phyloP scores from a whole-genome alignment of 2,329 filamentous ascomycete species.

The Rugonectria rugulosa region DNA sequence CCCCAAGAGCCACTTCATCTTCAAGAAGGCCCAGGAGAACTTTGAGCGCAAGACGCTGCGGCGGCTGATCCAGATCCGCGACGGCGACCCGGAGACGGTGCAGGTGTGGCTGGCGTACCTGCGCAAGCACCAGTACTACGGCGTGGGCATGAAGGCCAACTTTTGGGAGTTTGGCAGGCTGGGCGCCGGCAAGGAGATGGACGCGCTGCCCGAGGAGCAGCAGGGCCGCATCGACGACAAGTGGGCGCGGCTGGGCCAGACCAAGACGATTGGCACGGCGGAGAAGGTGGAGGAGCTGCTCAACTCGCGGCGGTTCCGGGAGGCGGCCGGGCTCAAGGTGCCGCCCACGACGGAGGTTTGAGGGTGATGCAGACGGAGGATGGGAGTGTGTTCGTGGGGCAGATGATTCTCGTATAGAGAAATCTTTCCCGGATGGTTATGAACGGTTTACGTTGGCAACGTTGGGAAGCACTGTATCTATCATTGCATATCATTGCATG shows the following conservation, averaged over 20 bases:
- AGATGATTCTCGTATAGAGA: background rate
- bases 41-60: slow-evolving; percentile 91
- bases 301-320: slow-evolving; percentile 57
- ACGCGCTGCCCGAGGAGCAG: slow-evolving; percentile 30
- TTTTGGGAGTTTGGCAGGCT: slow-evolving; percentile 86
- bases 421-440: background rate
- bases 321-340: slow-evolving; percentile 42
- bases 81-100: slow-evolving; percentile 87
- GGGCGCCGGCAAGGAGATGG: slow-evolving; percentile 50
- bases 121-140: slow-evolving; percentile 90
- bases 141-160: slow-evolving; percentile 99
- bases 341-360: slow-evolving; percentile 33
- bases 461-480: slow-evolving; percentile 22
- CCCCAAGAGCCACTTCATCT: slow-evolving; percentile 85
- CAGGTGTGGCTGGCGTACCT: slow-evolving; percentile 93
- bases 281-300: slow-evolving; percentile 66
- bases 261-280: slow-evolving; percentile 57
- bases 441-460: background rate
- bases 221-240: slow-evolving; percentile 53
- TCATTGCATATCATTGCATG: slow-evolving; percentile 32
- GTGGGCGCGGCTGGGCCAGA: slow-evolving; percentile 65
- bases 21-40: slow-evolving; percentile 98
- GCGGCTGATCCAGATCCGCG: slow-evolving; percentile 88
- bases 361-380: background rate
- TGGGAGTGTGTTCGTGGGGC: background rate